phyloP scores from a whole-genome alignment of 2,329 filamentous ascomycete genomes.

The Bipolaris cookei region DNA sequence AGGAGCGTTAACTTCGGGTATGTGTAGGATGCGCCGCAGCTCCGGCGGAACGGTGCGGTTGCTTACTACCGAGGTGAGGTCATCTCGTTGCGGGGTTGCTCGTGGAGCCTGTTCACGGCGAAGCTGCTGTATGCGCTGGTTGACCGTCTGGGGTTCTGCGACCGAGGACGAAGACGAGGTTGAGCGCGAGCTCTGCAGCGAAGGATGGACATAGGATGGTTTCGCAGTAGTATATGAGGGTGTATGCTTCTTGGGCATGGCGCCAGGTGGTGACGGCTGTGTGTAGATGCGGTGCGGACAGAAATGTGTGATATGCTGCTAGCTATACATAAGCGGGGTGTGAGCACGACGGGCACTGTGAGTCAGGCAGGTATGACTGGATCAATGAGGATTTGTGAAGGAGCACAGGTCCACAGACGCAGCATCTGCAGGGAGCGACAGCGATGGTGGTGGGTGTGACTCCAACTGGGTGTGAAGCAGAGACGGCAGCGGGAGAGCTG shows the following conservation, averaged over 20 bases:
- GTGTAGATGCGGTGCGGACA: constrained; percentile 1
- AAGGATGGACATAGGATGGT: constrained; percentile 50
- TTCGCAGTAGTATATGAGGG: constrained; percentile 51
- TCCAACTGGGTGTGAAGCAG: constrained; percentile 6
- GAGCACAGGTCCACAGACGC: not conserved
- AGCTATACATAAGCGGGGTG: constrained; percentile 11
- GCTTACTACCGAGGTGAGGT: constrained; percentile 51
- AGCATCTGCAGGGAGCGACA: not conserved
- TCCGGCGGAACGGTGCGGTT: constrained; percentile 54
- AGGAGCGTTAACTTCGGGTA: constrained; percentile 55
- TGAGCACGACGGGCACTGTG: constrained; percentile 8
- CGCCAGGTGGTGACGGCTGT: constrained; percentile 9
- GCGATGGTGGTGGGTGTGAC: constrained; percentile 6
- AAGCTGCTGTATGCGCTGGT: constrained; percentile 56
- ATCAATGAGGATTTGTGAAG: not conserved
- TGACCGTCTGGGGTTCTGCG: constrained; percentile 50
- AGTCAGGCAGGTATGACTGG: constrained; percentile 17
- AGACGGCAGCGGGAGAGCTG: not conserved
- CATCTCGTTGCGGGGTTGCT: constrained; percentile 51
- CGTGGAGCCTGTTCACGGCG: constrained; percentile 52
- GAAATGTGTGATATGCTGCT: constrained; percentile 3
- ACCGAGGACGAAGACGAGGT: constrained; percentile 30
- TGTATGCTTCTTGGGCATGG: constrained; percentile 58
- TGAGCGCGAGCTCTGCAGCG: constrained; percentile 40
- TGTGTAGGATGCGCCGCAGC: constrained; percentile 53